phyloP scores from a whole-genome alignment of 768 basidiomycete species.

The Dacryopinax spathularia region DNA sequence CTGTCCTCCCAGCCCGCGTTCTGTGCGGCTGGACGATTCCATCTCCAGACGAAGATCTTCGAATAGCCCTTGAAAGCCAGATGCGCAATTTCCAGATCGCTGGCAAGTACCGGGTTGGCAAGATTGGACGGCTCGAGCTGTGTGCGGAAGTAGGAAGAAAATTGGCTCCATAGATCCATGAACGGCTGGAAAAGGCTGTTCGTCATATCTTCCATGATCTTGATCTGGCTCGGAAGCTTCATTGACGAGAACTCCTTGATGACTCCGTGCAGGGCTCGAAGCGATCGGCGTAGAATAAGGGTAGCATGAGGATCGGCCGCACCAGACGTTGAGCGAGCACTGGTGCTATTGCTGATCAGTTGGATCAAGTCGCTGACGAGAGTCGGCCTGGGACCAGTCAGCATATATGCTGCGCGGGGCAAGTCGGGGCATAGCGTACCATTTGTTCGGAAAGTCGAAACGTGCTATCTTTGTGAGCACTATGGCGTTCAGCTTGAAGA shows the following conservation, averaged over 20 bases:
- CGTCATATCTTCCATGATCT: constrained; percentile 46
- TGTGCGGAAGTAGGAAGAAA: constrained; percentile 30
- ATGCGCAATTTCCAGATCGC: constrained; percentile 46
- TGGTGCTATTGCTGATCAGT: constrained; percentile 40
- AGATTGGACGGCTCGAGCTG: constrained; percentile 26
- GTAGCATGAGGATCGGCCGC: constrained; percentile 32
- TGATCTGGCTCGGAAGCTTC: constrained; percentile 56
- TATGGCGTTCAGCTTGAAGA: constrained; percentile 61
- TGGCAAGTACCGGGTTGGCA: constrained; percentile 26
- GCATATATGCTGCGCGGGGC: not conserved
- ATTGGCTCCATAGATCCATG: constrained; percentile 40
- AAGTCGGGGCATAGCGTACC: constrained; percentile 30
- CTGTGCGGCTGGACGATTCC: constrained; percentile 37
- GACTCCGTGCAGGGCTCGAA: constrained; percentile 50
- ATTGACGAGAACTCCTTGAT: constrained; percentile 55
- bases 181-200: constrained; percentile 1
- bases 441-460: constrained; percentile 55
- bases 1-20: constrained; percentile 36
- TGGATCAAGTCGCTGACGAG: constrained; percentile 41
- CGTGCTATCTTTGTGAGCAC: constrained; percentile 67
- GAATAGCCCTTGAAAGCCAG: constrained; percentile 60
- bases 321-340: constrained; percentile 33
- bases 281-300: constrained; percentile 42
- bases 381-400: constrained; percentile 35
- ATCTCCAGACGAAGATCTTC: constrained; percentile 60